Conservation (phyloP, 2,329 filamentous ascomycete genomes). For the Aspergillus aculeatinus region DNA sequence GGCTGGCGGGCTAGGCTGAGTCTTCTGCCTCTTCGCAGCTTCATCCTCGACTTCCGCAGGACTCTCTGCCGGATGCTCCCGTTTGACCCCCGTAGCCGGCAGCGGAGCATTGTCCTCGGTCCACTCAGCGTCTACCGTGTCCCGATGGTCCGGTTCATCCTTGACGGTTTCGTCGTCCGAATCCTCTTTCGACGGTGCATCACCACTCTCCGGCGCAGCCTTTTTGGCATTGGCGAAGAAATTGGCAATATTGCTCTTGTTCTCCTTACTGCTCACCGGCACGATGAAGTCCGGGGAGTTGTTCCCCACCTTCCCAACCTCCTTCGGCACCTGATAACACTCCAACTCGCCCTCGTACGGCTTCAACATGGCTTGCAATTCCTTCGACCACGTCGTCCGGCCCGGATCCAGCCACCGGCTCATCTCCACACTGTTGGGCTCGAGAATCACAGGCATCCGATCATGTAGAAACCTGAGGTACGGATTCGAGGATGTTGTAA, state of each 20-base stretch:
- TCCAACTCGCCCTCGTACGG: slow-evolving; percentile 78
- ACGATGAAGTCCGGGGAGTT: slow-evolving; percentile 81
- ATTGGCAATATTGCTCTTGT: slow-evolving; percentile 90
- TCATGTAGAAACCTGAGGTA: slow-evolving; percentile 86
- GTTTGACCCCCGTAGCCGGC: slow-evolving; percentile 49
- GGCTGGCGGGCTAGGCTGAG: slow-evolving; percentile 14
- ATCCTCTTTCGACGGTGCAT: slow-evolving; percentile 18
- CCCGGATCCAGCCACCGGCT: slow-evolving; percentile 75
- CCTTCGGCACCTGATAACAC: slow-evolving; percentile 80
- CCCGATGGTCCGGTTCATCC: slow-evolving; percentile 28
- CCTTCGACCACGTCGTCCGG: slow-evolving; percentile 69
- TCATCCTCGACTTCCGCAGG: slow-evolving; percentile 15
- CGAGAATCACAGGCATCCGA: slow-evolving; percentile 90
- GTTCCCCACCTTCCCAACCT: slow-evolving; percentile 92
- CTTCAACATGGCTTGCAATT: slow-evolving; percentile 75
- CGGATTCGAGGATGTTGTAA: slow-evolving; percentile 83
- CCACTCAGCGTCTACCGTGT: slow-evolving; percentile 46
- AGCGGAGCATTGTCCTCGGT: slow-evolving; percentile 55
- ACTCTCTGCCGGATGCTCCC: slow-evolving; percentile 42
- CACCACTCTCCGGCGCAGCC: slow-evolving; percentile 11
- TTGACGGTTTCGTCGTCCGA: slow-evolving; percentile 27
- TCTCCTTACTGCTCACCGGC: slow-evolving; percentile 78
- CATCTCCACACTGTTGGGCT: slow-evolving; percentile 70
- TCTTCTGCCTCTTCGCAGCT: slow-evolving; percentile 27
- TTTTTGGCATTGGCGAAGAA: slow-evolving; percentile 70